Conservation (phyloP, 2,329 filamentous ascomycete genomes). For the Claviceps sp. region DNA sequence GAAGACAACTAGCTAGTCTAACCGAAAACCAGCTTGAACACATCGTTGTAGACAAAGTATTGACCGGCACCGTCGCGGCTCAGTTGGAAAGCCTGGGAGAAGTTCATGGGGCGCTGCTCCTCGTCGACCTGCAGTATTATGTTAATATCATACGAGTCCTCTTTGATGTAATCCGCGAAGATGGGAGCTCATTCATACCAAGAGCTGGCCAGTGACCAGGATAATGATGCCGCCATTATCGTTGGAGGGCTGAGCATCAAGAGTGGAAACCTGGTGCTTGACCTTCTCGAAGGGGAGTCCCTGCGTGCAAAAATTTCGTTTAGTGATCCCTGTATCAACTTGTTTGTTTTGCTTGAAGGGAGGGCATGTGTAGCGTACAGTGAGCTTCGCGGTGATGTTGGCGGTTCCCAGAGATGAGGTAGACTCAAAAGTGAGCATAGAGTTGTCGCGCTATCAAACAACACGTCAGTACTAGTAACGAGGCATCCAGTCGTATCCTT, state of each 20-base stretch:
- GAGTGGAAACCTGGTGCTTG: slow-evolving; percentile 60
- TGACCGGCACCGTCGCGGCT: slow-evolving; percentile 51
- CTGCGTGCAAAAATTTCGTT: slow-evolving; percentile 29
- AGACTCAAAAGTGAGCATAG: slow-evolving; percentile 90
- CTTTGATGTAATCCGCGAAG: neutral
- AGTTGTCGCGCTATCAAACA: slow-evolving; percentile 54
- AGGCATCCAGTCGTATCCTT: neutral
- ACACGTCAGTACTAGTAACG: slow-evolving; percentile 2
- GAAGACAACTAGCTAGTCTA: slow-evolving; percentile 15
- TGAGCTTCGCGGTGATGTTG: slow-evolving; percentile 67
- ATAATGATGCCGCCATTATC: slow-evolving; percentile 60
- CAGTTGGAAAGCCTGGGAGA: slow-evolving; percentile 81
- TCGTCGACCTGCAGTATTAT: slow-evolving; percentile 57
- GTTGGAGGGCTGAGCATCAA: slow-evolving; percentile 71
- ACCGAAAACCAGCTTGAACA: slow-evolving; percentile 80
- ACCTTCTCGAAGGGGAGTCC: slow-evolving; percentile 70
- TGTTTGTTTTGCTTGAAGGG: neutral
- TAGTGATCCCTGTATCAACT: slow-evolving; percentile 1
- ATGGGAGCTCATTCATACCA: slow-evolving; percentile 42
- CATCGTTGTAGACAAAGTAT: slow-evolving; percentile 86
- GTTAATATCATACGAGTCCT: neutral
- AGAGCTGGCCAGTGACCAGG: slow-evolving; percentile 72
- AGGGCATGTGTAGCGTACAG: slow-evolving; percentile 36
- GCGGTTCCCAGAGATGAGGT: slow-evolving; percentile 47
- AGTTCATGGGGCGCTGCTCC: slow-evolving; percentile 77